A percentile compares a stretch with the other conserved stretches of the same genome.
Evolutionary conservation across 202 grass and related monocot species (phyloP).

Genomic region (Panicum hallii): DNA sequence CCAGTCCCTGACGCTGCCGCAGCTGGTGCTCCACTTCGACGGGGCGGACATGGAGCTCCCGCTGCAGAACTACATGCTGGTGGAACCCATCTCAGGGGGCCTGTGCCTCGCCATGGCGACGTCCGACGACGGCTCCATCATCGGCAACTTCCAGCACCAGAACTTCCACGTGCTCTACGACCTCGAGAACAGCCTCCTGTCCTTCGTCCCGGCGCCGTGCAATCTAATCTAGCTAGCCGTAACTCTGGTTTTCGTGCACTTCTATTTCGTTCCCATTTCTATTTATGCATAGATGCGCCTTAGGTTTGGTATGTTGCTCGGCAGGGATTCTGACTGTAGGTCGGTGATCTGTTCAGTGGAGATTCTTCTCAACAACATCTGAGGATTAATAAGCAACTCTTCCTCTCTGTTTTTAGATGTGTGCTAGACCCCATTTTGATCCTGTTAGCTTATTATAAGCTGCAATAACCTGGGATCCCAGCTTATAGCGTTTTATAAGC

Average conservation of each 20-base stretch:
- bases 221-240: conserved; percentile 56
- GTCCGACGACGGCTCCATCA: conserved; percentile 65
- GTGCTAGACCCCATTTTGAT: too few relatives aligned
- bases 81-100: conserved; percentile 48
- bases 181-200: conserved; percentile 68
- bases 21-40: conserved; percentile 75
- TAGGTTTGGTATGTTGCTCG: not conserved
- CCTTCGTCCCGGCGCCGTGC: conserved; percentile 70
- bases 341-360: conserved; percentile 28
- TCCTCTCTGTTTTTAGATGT: not conserved
- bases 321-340: not conserved
- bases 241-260: not conserved
- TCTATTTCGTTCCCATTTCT: not conserved
- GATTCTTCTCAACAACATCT: not conserved
- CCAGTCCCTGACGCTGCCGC: conserved; percentile 51
- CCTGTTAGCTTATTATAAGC: too few relatives aligned
- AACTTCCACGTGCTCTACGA: conserved; percentile 89
- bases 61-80: conserved; percentile 73
- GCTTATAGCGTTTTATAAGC: too few relatives aligned
- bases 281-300: not conserved
- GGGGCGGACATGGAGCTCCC: conserved; percentile 70
- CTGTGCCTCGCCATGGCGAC: conserved; percentile 66
- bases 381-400: conserved; percentile 2
- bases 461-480: too few relatives aligned
- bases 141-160: conserved; percentile 87